These are phyloP conservation scores for Podospora anserina DNA, from an alignment of 495 filamentous ascomycete genomes.

Conservation along the genomic window DNA sequence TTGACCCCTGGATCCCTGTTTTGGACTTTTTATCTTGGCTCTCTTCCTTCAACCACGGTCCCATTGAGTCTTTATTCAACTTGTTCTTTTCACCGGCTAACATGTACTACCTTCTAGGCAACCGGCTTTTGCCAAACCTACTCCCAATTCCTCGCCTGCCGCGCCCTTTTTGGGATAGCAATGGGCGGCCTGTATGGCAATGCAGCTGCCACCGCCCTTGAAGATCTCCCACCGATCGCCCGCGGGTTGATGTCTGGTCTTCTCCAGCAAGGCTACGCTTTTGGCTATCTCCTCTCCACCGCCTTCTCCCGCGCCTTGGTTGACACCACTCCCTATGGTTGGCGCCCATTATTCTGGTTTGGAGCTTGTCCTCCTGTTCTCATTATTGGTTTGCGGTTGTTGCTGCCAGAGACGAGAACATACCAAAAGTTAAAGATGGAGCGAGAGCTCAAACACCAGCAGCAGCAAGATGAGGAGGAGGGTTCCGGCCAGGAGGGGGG, in stretches of 20 bases:
- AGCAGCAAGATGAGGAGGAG: background rate
- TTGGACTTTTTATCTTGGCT: background rate
- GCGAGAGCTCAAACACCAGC: background rate
- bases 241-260: slow-evolving; percentile 77
- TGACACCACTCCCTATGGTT: slow-evolving; percentile 67
- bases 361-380: slow-evolving; percentile 75
- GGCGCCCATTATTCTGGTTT: slow-evolving; percentile 87
- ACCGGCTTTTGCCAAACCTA: slow-evolving; percentile 80
- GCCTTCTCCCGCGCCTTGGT: slow-evolving; percentile 73
- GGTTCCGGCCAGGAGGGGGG: background rate
- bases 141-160: slow-evolving; percentile 70
- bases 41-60: too few species aligned
- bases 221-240: slow-evolving; percentile 73
- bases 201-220: slow-evolving; percentile 78
- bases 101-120: slow-evolving; percentile 36
- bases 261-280: slow-evolving; percentile 85
- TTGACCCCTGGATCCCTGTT: background rate
- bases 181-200: slow-evolving; percentile 91
- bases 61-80: too few species aligned
- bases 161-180: slow-evolving; percentile 82
- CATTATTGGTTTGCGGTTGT: slow-evolving; percentile 74
- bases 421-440: slow-evolving; percentile 55
- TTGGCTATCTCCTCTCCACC: slow-evolving; percentile 78
- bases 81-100: slow-evolving; percentile 16
- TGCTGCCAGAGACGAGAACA: slow-evolving; percentile 70